Percentiles rank a stretch among this genome's conserved stretches.
These are phyloP conservation scores for Myriosclerotinia scirpicola DNA, from an alignment of 2,329 filamentous ascomycete species.

Conservation along the genomic window DNA sequence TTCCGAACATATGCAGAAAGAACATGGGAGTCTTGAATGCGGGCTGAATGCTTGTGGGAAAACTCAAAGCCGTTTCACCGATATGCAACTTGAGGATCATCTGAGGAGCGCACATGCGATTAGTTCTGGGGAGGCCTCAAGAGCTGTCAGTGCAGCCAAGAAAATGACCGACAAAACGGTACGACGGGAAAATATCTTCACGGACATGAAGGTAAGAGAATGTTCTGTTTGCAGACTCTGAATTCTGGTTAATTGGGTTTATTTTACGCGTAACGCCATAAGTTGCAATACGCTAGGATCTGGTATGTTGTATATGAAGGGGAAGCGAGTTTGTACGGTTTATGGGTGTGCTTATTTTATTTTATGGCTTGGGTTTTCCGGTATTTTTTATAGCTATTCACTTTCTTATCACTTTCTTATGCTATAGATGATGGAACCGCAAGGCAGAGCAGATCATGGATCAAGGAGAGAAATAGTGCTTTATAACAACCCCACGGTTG, in stretches of 20 bases:
- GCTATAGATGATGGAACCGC: neutral
- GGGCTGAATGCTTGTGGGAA: neutral
- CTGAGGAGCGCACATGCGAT: neutral
- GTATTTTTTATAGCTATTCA: neutral
- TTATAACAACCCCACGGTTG: neutral
- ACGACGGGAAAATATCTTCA: neutral
- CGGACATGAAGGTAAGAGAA: neutral
- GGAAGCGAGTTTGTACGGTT: neutral
- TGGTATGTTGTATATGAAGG: neutral
- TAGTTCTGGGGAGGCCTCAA: neutral
- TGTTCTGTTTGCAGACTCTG: neutral
- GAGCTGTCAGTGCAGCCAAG: neutral
- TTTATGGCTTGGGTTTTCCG: neutral
- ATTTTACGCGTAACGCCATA: neutral
- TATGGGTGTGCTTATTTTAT: neutral
- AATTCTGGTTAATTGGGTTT: neutral
- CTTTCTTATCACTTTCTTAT: neutral
- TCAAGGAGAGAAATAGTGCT: neutral
- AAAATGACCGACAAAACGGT: neutral
- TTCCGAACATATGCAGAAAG: constrained; percentile 17
- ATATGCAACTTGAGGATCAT: neutral
- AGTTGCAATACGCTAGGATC: neutral
- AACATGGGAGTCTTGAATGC: constrained; percentile 14
- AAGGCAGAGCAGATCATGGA: neutral
- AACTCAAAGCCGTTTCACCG: neutral